Evolutionary conservation across 129 eudicot species (phyloP).

Genomic region (Lonicera japonica): DNA sequence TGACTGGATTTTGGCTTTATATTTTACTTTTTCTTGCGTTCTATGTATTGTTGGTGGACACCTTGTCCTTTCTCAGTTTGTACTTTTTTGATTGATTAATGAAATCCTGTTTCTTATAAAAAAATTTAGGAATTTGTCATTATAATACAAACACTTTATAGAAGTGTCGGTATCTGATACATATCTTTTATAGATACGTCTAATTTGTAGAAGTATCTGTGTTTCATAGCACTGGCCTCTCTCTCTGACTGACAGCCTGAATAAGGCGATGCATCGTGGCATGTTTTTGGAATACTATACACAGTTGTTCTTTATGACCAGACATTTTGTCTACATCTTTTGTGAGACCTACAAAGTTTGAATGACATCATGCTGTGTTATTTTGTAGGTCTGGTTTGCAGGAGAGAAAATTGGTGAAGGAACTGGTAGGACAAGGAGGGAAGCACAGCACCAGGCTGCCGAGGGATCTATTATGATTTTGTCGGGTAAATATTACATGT

Average conservation of each 20-base stretch:
- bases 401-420: slow-evolving; percentile 91
- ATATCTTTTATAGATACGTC: no score
- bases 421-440: slow-evolving; percentile 74
- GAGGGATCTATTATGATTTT: slow-evolving; percentile 73
- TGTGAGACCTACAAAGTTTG: background rate
- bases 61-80: no score
- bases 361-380: slow-evolving; percentile 8
- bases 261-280: background rate
- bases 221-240: background rate
- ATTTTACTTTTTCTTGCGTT: no score
- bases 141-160: no score
- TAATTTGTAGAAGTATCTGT: no score
- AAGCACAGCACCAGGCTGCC: slow-evolving; percentile 84
- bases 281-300: background rate
- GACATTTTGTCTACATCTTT: background rate
- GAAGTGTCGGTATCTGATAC: no score
- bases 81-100: no score
- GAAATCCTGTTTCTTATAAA: no score
- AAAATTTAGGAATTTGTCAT: no score
- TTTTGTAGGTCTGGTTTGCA: slow-evolving; percentile 69
- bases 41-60: no score
- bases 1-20: no score
- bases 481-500: slow-evolving; percentile 48
- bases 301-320: no score
- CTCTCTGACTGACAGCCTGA: background rate